Evolutionary conservation across 208 protist species (phyloP), one percentile per base, ranked within the genome.

Genomic region (Leishmania turanica): DNA sequence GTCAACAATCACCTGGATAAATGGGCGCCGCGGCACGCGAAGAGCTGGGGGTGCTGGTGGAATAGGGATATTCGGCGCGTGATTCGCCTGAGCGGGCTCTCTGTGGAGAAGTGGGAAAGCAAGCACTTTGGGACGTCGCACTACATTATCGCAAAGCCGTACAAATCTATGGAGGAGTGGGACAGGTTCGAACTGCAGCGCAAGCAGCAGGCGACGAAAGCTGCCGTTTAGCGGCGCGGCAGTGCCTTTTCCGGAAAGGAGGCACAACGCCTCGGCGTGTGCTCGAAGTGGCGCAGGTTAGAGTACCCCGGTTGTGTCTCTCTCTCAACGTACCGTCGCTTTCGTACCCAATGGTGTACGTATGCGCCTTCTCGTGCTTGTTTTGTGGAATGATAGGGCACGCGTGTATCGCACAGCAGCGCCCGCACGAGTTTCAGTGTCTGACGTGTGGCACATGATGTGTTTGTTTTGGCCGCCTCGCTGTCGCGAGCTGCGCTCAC

Each of bases 61-160:
- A 98, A 98, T 78, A 85, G 93, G 47, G 91, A 96, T 80, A 98
- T 98, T 64, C 84, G 89, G 47, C 89, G 91, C 47, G 86, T 92
- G 40, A 81, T 97, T 17, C 87, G 92, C 13, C 84, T 96, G 58
- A 90, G 90, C 62, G 93, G 92, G 3, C 68, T 97, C 21, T 87
- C 87, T 3, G 87, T 95, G 24, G 84, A 91, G 66, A 94, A 94
- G 78, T 88, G 79, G 78, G 88, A 95, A 58, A 83, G 84, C 58
- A 94, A 89, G 75, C 95, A 98, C 81, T 98, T 98, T 87, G 95
- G 95, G 8, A 98, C 93, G 21, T 96, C 95, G 49, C 91, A 96
- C 68, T 96, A 96, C 84, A 92, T 96, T 69, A 86, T 97, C 42
- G 91, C 89, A 11, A 94, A 90, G 86, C 95, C 95, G 47, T 95